Evolutionary conservation across 2,329 filamentous ascomycete species (phyloP).

Genomic region (Fusarium graminum): DNA sequence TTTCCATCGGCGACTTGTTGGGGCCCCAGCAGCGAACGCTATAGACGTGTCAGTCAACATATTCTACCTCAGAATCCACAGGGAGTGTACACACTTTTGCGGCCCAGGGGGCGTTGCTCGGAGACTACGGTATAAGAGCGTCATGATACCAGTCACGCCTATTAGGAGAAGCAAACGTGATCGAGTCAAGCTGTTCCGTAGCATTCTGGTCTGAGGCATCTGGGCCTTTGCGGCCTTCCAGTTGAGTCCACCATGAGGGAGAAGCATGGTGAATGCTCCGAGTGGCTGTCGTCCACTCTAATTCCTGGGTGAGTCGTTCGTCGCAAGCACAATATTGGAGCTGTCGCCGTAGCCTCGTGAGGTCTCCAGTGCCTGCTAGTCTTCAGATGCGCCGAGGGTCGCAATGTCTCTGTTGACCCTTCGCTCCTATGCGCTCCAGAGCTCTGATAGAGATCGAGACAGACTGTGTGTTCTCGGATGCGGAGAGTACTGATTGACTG

Average conservation of each 20-base stretch:
- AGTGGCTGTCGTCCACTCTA: slow-evolving; percentile 36
- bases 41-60: slow-evolving; percentile 29
- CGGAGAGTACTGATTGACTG: slow-evolving; percentile 18
- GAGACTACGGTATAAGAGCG: slow-evolving; percentile 91
- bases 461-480: slow-evolving; percentile 18
- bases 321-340: slow-evolving; percentile 25
- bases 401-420: slow-evolving; percentile 18
- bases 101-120: slow-evolving; percentile 85
- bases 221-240: slow-evolving; percentile 91
- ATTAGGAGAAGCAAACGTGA: slow-evolving; percentile 83
- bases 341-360: slow-evolving; percentile 27
- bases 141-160: slow-evolving; percentile 75
- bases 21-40: slow-evolving; percentile 99
- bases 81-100: slow-evolving; percentile 77
- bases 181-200: slow-evolving; percentile 78
- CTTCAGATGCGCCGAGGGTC: slow-evolving; percentile 11
- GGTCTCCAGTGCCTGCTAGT: slow-evolving; percentile 3
- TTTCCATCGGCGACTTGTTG: slow-evolving; percentile 93
- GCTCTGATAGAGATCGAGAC: background rate
- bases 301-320: slow-evolving; percentile 16
- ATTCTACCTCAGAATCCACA: slow-evolving; percentile 44
- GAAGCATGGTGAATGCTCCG: slow-evolving; percentile 75
- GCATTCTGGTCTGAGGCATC: slow-evolving; percentile 80
- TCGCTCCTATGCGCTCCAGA: slow-evolving; percentile 5
- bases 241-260: slow-evolving; percentile 87